Evolutionary conservation across 2,329 filamentous ascomycete genomes (phyloP).

Genomic region (Fonsecaea erecta): DNA sequence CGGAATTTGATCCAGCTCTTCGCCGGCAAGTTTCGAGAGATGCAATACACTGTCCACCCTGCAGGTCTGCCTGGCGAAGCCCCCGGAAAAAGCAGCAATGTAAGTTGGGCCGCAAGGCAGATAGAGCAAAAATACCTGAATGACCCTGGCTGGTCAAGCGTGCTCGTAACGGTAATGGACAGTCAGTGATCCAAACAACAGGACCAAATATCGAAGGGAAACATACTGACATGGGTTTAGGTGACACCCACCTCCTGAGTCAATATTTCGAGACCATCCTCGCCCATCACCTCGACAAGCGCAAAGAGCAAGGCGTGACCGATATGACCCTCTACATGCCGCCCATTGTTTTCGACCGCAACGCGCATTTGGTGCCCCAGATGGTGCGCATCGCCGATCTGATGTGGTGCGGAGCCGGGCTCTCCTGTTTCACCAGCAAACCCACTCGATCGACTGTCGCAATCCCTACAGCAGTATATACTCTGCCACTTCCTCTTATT

Average conservation of each 20-base stretch:
- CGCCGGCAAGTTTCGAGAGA: constrained; percentile 66
- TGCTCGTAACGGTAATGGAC: constrained; percentile 73
- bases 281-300: constrained; percentile 64
- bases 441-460: constrained; percentile 67
- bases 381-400: constrained; percentile 74
- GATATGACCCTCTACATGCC: constrained; percentile 69
- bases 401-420: constrained; percentile 71
- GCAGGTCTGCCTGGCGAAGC: constrained; percentile 68
- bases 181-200: constrained; percentile 54
- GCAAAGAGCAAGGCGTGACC: constrained; percentile 56
- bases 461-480: constrained; percentile 76
- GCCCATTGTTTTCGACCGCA: constrained; percentile 75
- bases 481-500: constrained; percentile 67
- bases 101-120: constrained; percentile 71
- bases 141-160: constrained; percentile 58
- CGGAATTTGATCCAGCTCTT: constrained; percentile 66
- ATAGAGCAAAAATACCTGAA: constrained; percentile 65
- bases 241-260: constrained; percentile 71
- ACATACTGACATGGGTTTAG: constrained; percentile 46
- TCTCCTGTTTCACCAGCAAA: constrained; percentile 62
- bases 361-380: constrained; percentile 69
- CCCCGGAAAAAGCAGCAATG: constrained; percentile 75
- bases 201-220: neutral
- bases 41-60: constrained; percentile 71
- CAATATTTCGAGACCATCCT: constrained; percentile 70